These are phyloP conservation scores for Xerocomus spinulosus DNA, from an alignment of 768 basidiomycete species.

Conservation along the genomic window DNA sequence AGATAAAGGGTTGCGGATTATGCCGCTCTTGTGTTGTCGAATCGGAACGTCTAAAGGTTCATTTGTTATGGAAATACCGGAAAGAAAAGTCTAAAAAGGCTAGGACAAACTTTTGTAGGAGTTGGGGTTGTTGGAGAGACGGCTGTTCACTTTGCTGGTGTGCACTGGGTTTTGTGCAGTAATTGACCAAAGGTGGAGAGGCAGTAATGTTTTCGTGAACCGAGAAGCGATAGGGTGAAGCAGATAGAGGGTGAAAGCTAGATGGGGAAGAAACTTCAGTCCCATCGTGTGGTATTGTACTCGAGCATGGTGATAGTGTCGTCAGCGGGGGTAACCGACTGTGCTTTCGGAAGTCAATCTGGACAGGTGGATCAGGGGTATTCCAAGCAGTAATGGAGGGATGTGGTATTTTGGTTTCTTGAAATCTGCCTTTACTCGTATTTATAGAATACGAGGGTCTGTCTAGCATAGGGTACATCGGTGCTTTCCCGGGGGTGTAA, in stretches of 20 bases:
- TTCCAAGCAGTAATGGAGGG: background rate
- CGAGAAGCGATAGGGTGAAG: background rate
- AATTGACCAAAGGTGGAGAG: slow-evolving; percentile 2
- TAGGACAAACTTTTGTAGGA: slow-evolving; percentile 10
- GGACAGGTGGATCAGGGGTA: background rate
- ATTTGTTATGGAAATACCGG: too few relatives aligned
- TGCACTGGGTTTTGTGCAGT: slow-evolving; percentile 7
- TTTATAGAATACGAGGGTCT: background rate
- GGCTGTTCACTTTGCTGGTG: background rate
- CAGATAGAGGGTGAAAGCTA: background rate
- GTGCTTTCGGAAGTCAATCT: too few relatives aligned
- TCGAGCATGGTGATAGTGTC: background rate
- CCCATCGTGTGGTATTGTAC: background rate
- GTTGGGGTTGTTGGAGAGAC: background rate
- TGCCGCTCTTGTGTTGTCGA: background rate
- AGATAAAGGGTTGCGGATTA: background rate
- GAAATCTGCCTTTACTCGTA: background rate
- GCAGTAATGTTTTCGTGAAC: background rate
- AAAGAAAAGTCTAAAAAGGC: background rate
- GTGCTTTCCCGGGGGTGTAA: too few relatives aligned
- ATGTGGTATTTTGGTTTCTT: background rate
- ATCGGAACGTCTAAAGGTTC: background rate
- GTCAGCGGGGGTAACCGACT: too few relatives aligned
- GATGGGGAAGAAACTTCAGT: too few relatives aligned
- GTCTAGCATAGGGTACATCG: too few relatives aligned